These are phyloP conservation scores for Nicotiana tomentosiformis DNA, from an alignment of 257 asterid species.

Conservation along the genomic window DNA sequence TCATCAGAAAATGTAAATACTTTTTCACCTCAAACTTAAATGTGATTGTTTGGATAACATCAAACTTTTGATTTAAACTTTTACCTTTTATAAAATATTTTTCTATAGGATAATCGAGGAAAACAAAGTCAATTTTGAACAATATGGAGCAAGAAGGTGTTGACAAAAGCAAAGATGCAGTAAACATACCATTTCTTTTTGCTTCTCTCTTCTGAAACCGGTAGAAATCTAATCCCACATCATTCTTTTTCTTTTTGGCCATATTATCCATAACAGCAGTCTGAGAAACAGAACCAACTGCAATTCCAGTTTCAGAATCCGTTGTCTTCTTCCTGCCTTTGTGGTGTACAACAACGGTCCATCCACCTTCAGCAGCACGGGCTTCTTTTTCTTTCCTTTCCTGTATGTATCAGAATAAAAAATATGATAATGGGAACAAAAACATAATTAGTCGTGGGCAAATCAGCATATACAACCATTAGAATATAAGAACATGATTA, in stretches of 20 bases:
- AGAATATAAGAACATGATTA: not conserved
- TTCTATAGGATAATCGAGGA: not conserved
- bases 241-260: constrained; percentile 64
- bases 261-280: constrained; percentile 74
- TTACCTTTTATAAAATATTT: not conserved
- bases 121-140: not conserved
- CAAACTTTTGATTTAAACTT: not conserved
- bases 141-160: not conserved
- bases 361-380: constrained; percentile 85
- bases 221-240: constrained; percentile 67
- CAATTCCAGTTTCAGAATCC: constrained; percentile 74
- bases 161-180: not conserved
- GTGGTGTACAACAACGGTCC: constrained; percentile 91
- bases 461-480: not conserved
- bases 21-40: not conserved
- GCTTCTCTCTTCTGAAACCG: constrained; percentile 89
- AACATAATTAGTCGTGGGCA: not conserved
- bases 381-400: constrained; percentile 72
- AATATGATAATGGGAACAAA: constrained; percentile 5
- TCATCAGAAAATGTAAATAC: not conserved
- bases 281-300: constrained; percentile 85
- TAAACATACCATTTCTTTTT: constrained; percentile 59
- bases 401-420: constrained; percentile 31
- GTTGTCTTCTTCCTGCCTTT: constrained; percentile 91
- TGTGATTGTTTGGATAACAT: not conserved